phyloP scores from a whole-genome alignment of 441 rosid genomes.

The Populus hybrid region DNA sequence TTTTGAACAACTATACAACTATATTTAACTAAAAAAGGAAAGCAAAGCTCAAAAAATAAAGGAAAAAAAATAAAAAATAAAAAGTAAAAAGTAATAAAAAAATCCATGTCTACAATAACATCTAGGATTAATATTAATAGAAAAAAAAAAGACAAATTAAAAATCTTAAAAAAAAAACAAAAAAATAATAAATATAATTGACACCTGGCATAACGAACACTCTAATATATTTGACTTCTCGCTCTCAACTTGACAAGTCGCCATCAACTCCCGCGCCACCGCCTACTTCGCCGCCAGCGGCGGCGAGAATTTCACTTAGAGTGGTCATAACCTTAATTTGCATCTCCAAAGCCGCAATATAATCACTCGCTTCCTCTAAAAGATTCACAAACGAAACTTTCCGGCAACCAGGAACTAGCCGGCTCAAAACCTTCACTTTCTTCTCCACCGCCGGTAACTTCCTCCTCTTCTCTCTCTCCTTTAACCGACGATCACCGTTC shows the following conservation, averaged over 20 bases:
- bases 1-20: not conserved
- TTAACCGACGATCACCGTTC: constrained; percentile 38
- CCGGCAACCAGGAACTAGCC: constrained; percentile 94
- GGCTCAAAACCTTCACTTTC: constrained; percentile 58
- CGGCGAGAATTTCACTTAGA: constrained; percentile 51
- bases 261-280: not conserved
- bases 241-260: not conserved
- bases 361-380: constrained; percentile 79
- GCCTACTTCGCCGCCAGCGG: constrained; percentile 8
- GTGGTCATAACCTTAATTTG: constrained; percentile 80
- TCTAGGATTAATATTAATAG: constrained; percentile 22
- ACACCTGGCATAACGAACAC: constrained; percentile 27
- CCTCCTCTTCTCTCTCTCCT: constrained; percentile 49
- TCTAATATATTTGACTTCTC: not conserved
- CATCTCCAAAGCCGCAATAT: constrained; percentile 94
- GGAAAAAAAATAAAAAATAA: too few relatives aligned
- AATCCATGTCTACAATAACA: constrained; percentile 25
- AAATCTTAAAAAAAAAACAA: not conserved
- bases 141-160: constrained; percentile 13
- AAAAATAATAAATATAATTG: not conserved
- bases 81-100: not conserved
- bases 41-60: too few relatives aligned
- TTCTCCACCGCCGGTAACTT: constrained; percentile 56
- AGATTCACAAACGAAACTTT: constrained; percentile 66
- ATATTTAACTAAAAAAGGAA: not conserved